Evolutionary conservation across 306 rosid genomes (phyloP).

Genomic region (Calophaca sinica): DNA sequence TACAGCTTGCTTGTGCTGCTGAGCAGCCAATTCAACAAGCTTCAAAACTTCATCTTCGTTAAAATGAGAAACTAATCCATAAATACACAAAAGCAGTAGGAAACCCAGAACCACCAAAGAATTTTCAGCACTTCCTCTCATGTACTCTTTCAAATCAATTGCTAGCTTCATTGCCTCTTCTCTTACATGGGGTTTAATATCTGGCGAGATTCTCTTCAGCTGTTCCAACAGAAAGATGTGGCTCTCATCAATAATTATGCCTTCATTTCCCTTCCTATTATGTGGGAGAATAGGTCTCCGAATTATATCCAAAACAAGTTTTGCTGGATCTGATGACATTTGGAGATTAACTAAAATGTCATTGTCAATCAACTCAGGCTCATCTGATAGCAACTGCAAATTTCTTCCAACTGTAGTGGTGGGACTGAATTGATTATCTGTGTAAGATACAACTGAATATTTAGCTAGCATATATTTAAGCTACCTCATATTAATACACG

Average conservation of each 20-base stretch:
- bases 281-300: constrained; percentile 41
- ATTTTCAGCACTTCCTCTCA: constrained; percentile 40
- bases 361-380: constrained; percentile 17
- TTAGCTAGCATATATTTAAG: constrained; percentile 22
- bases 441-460: constrained; percentile 42
- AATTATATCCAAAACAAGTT: constrained; percentile 58
- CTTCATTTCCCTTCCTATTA: constrained; percentile 6
- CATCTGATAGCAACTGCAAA: constrained; percentile 41
- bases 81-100: constrained; percentile 56
- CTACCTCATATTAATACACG: constrained; percentile 22
- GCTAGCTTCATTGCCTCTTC: constrained; percentile 64
- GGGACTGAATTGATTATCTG: constrained; percentile 43
- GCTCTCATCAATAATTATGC: constrained; percentile 26
- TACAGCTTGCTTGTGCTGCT: constrained; percentile 54
- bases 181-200: constrained; percentile 48
- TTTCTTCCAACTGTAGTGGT: constrained; percentile 36
- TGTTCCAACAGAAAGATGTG: constrained; percentile 49
- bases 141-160: constrained; percentile 51
- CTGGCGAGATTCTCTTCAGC: constrained; percentile 54
- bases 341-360: constrained; percentile 49
- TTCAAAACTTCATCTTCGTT: constrained; percentile 53
- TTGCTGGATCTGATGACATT: constrained; percentile 56
- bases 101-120: constrained; percentile 58
- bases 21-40: constrained; percentile 55
- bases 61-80: constrained; percentile 55